Base-by-base conservation (phyloP, 257 asterid genomes). In the Catharanthus roseus region DNA sequence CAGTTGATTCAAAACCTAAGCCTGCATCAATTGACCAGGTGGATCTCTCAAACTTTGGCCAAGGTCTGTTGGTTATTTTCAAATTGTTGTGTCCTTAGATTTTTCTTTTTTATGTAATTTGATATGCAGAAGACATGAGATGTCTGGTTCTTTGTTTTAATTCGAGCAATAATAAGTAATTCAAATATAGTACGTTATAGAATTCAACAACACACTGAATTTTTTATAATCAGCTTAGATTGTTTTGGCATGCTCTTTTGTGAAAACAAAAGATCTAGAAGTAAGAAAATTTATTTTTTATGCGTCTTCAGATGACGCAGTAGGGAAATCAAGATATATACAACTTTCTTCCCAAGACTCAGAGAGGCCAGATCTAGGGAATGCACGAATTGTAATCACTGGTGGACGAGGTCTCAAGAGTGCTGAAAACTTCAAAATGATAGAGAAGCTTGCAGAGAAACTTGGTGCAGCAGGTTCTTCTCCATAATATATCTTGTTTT, bases 381-480 rank as follows among this genome's bases (percentile, higher is more conserved):
- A 78, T 81, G 97, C 99, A 42, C 91, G 87, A 19, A 47, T 91
- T 77, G 99, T 93, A 62, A 84, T 93, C 49, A 86, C 93, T 12
- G 96, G 96, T 68, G 97, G 99, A 45, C 82, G 97, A 75, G 99
- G 89, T 80, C 85, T 93, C 68, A 93, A 88, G 84, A 93, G 96
- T 82, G 96, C 95, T 19, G 95, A 93, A 67, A 93, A 93, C 78
- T 91, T 93, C 82, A 93, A 86, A 80, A 78, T 89, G 97, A 82
- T 93, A 54, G 99, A 91, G 72, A 86, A 88, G 82, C 96, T 93
- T 76, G 96, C 99, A 0, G 90, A 88, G 86, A 93, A 88, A 89
- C 96, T 93, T 70, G 99, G 97, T n/a, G 99, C 95, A 16, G 97
- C 99, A 93, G 99, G 99, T 93, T 61, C 67, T 72, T 76, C 61